Conservation (phyloP, 2,329 filamentous ascomycete genomes). For the Hypoxylon sp. region DNA sequence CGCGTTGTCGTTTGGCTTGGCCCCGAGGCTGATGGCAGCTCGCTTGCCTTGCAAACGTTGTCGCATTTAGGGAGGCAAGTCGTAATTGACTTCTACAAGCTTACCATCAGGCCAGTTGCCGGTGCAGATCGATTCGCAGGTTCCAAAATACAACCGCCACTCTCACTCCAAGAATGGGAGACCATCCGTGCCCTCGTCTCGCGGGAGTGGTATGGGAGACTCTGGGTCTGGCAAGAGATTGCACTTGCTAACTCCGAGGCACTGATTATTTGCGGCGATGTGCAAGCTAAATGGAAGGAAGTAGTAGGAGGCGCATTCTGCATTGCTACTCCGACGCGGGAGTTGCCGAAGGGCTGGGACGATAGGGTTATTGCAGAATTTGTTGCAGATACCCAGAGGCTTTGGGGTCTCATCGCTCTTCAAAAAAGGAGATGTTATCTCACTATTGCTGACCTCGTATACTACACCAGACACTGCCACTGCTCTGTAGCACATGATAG, state of each 20-base stretch:
- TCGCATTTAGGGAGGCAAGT: slow-evolving; percentile 2
- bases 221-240: slow-evolving; percentile 18
- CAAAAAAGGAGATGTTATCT: neutral
- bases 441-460: neutral
- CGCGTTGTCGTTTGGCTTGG: slow-evolving; percentile 9
- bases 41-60: slow-evolving; percentile 2
- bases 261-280: neutral
- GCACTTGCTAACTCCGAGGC: neutral
- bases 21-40: slow-evolving; percentile 9
- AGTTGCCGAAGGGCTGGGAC: neutral
- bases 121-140: neutral
- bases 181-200: slow-evolving; percentile 4
- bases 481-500: neutral
- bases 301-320: neutral
- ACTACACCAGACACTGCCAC: neutral
- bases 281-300: neutral
- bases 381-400: neutral
- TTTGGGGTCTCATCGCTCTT: neutral
- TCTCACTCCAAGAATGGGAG: slow-evolving; percentile 5
- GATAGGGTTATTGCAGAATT: neutral
- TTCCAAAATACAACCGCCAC: neutral
- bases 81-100: neutral
- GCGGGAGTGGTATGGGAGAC: slow-evolving; percentile 7
- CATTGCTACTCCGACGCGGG: neutral
- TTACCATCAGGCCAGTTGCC: neutral